phyloP scores from a whole-genome alignment of 257 asterid species.

The Nicotiana obtusifolia region DNA sequence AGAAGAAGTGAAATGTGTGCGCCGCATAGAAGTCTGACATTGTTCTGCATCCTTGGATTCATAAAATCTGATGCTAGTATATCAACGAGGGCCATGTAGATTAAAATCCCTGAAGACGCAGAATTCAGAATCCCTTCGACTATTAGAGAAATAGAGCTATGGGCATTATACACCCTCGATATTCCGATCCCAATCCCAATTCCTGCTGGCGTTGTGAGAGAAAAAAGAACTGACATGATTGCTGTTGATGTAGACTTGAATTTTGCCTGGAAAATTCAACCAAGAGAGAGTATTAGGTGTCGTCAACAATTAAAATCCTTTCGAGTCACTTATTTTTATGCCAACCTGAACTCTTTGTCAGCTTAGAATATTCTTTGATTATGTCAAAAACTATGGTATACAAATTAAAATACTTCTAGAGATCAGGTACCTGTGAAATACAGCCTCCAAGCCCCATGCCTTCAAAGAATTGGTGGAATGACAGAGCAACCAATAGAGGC shows the following conservation, averaged over 20 bases:
- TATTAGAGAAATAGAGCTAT: constrained; percentile 34
- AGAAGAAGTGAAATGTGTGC: constrained; percentile 47
- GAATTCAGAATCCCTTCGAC: constrained; percentile 45
- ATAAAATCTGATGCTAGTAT: constrained; percentile 56
- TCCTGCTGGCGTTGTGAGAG: constrained; percentile 53
- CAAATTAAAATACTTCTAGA: neutral
- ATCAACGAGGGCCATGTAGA: constrained; percentile 63
- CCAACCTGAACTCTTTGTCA: neutral
- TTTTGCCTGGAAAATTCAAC: constrained; percentile 29
- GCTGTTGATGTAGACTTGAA: constrained; percentile 45
- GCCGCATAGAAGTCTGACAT: constrained; percentile 49
- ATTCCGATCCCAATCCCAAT: constrained; percentile 51
- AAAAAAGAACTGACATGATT: constrained; percentile 50
- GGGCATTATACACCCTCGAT: constrained; percentile 38
- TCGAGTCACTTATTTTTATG: neutral
- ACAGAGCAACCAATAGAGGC: constrained; percentile 52
- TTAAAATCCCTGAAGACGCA: constrained; percentile 54
- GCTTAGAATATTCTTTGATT: neutral
- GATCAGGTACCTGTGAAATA: constrained; percentile 41
- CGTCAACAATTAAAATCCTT: too few relatives aligned
- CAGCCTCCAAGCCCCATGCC: constrained; percentile 78
- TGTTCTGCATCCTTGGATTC: constrained; percentile 51
- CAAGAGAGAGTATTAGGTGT: neutral
- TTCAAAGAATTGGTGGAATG: constrained; percentile 61
- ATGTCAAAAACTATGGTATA: neutral